phyloP scores from a whole-genome alignment of 2,329 filamentous ascomycete species.

The Arthroderma sp. region DNA sequence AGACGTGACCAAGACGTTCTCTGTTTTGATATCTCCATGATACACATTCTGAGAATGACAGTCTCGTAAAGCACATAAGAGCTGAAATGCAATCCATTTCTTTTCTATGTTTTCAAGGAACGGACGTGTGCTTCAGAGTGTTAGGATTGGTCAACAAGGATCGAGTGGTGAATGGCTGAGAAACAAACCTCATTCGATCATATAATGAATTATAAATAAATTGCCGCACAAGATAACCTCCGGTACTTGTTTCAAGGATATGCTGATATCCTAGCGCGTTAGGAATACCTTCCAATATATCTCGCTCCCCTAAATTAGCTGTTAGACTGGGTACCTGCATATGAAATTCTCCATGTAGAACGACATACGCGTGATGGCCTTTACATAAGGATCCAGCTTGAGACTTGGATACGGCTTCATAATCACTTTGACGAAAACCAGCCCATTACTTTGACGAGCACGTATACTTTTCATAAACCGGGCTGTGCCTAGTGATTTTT shows the following conservation, averaged over 20 bases:
- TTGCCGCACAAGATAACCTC: constrained; percentile 86
- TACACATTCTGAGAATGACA: constrained; percentile 81
- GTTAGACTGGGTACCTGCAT: not conserved
- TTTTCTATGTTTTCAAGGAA: constrained; percentile 97
- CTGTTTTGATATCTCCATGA: constrained; percentile 97
- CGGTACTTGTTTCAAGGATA: constrained; percentile 79
- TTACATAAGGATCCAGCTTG: constrained; percentile 65
- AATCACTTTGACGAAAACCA: constrained; percentile 87
- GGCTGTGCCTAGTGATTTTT: constrained; percentile 79
- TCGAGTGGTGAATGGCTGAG: not conserved
- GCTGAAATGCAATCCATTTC: constrained; percentile 95
- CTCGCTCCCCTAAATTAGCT: constrained; percentile 55
- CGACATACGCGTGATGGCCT: constrained; percentile 56
- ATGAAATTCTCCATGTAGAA: constrained; percentile 11
- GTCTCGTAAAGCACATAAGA: constrained; percentile 82
- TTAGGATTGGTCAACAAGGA: constrained; percentile 13
- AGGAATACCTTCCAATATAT: constrained; percentile 64
- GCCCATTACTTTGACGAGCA: constrained; percentile 75
- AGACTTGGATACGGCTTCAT: constrained; percentile 82
- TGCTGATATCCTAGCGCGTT: constrained; percentile 86
- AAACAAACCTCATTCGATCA: constrained; percentile 58
- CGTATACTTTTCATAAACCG: constrained; percentile 96
- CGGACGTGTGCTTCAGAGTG: constrained; percentile 61
- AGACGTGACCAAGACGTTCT: constrained; percentile 91
- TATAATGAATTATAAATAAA: constrained; percentile 95